Evolutionary conservation across 495 filamentous ascomycete species (phyloP).

Genomic region (Niebla homalea): DNA sequence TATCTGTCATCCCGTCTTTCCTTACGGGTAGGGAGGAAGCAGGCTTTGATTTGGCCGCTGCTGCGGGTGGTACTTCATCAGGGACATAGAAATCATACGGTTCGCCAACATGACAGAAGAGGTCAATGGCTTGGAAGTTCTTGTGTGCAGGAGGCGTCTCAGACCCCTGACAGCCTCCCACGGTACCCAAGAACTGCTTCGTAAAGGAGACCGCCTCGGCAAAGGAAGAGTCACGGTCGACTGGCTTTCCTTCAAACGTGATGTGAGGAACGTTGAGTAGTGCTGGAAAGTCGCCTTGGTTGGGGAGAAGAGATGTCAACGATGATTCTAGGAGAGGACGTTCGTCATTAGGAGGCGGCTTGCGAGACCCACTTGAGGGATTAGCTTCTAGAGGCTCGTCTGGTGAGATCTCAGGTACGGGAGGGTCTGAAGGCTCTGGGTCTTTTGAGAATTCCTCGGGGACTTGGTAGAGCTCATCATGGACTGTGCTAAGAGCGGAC

Average conservation of each 20-base stretch:
- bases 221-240: slow-evolving; percentile 9
- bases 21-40: not conserved
- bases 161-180: slow-evolving; percentile 24
- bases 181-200: slow-evolving; percentile 22
- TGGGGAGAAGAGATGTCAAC: slow-evolving; percentile 14
- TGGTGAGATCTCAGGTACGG: slow-evolving; percentile 6
- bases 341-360: slow-evolving; percentile 9
- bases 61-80: not conserved
- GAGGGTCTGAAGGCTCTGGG: not conserved
- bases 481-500: slow-evolving; percentile 47
- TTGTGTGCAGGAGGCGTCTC: slow-evolving; percentile 3
- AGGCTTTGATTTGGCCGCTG: not conserved
- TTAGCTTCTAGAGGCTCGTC: slow-evolving; percentile 8
- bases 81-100: slow-evolving; percentile 6
- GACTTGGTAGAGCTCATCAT: slow-evolving; percentile 54
- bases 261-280: slow-evolving; percentile 24
- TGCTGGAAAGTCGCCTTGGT: slow-evolving; percentile 22
- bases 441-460: slow-evolving; percentile 49
- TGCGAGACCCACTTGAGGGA: not conserved
- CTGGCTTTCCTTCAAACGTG: slow-evolving; percentile 23
- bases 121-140: slow-evolving; percentile 11
- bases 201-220: slow-evolving; percentile 21
- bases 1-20: not conserved
- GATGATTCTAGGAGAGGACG: slow-evolving; percentile 6
- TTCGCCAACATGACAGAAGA: slow-evolving; percentile 25